Evolutionary conservation across 1,139 yeast genomes (phyloP), one percentile per base, ranked within the genome.

Genomic region (Diutina sp.): DNA sequence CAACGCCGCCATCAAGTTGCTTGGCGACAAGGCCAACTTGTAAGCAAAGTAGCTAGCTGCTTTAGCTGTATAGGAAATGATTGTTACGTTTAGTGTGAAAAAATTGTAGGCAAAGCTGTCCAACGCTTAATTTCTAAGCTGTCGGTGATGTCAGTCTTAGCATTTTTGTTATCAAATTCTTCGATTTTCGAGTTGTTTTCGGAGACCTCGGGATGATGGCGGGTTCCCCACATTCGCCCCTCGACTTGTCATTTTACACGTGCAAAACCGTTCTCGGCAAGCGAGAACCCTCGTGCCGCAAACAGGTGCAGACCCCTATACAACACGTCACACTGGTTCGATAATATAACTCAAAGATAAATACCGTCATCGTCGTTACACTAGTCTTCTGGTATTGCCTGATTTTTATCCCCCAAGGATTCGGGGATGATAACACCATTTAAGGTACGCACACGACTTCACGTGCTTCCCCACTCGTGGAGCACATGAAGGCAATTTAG

Each of bases 1-100:
- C 69, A 88, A 87, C 66, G 97, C 97, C 56, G 98, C 96, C 55
- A 76, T 91, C 62, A 90, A 85, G 68, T 78, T 91, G 64, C 59
- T 72, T 54, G 65, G 71, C 51, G 71, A 71, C 63, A 74, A 72
- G 67, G 71, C 80, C 59, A 76, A 74, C 65, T 69, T 76, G 63
- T 75, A 67, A 65, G 53, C n/a, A 7, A 21, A 21, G 12, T 25
- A 8, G 38, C 12, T 32, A 32, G 38, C 38, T 32, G 38, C 25
- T 21, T 32, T 32, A 32, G 38, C 41, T 35, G n/a, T 35, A 35
- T 35, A 35, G 41, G 38, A 35, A 35, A 35, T 35, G 41, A 35
- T 35, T 35, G 41, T 35, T 35, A 35, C 41, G 41, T 35, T 35
- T 35, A 35, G 41, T 35, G 41, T 11, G 41, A 35, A 9, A 5